A percentile compares a stretch with the other conserved stretches of the same genome.
phyloP scores from a whole-genome alignment of 2,329 filamentous ascomycete genomes.

The Fusarium begoniae region DNA sequence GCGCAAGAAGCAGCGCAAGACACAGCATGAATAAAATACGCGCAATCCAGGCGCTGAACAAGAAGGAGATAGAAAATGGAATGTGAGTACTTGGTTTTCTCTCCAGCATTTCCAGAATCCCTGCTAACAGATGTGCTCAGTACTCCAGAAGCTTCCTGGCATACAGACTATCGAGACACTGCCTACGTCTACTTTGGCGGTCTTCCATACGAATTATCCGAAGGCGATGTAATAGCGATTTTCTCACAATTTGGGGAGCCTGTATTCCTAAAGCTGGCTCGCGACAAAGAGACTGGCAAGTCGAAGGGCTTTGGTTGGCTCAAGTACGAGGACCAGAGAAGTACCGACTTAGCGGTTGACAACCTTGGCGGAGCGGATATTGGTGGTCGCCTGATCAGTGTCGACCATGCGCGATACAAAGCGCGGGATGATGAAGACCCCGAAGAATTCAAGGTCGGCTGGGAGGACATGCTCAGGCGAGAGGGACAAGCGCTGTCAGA shows the following conservation, averaged over 20 bases:
- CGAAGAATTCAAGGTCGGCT: conserved; percentile 66
- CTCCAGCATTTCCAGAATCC: neutral
- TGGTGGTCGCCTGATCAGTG: conserved; percentile 80
- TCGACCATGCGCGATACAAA: conserved; percentile 95
- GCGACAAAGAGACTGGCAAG: conserved; percentile 96
- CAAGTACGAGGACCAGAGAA: conserved; percentile 98
- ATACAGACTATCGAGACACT: conserved; percentile 96
- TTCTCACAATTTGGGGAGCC: conserved; percentile 98
- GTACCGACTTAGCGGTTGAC: conserved; percentile 94
- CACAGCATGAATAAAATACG: conserved; percentile 89
- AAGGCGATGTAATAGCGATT: conserved; percentile 95
- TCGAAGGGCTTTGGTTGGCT: conserved; percentile 94
- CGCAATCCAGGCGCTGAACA: conserved; percentile 91
- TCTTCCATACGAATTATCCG: conserved; percentile 88
- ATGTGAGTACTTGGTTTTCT: conserved; percentile 63
- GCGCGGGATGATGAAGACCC: conserved; percentile 79
- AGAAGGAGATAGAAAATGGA: conserved; percentile 90
- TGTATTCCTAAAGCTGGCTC: conserved; percentile 88
- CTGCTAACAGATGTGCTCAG: conserved; percentile 54
- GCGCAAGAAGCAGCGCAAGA: neutral
- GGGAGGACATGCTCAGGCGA: conserved; percentile 66
- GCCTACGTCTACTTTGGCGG: conserved; percentile 97
- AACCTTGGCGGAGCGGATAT: conserved; percentile 90
- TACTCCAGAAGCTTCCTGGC: conserved; percentile 89
- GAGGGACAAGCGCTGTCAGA: conserved; percentile 57